Percentiles rank a stretch among this genome's conserved stretches.
phyloP scores from a whole-genome alignment of 176 grass and related monocot genomes.

The Chloris gayana region DNA sequence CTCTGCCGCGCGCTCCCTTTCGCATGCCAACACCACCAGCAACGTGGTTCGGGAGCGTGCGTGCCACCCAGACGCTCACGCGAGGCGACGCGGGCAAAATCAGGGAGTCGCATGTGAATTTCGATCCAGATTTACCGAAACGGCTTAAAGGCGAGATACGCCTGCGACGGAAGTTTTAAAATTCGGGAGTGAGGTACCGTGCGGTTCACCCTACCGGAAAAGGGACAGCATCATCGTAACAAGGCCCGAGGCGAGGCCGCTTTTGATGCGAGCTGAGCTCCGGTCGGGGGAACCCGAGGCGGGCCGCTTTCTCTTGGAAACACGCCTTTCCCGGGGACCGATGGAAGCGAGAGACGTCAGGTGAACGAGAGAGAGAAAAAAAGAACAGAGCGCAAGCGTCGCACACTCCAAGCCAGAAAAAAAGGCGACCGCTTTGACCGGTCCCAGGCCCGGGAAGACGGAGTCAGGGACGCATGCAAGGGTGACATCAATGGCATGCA shows the following conservation, averaged over 20 bases:
- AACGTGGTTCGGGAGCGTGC: not conserved
- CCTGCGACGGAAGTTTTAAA: not conserved
- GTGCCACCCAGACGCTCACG: not conserved
- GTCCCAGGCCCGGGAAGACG: no score
- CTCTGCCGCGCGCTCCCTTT: not conserved
- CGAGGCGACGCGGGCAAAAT: not conserved
- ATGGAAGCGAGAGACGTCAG: not conserved
- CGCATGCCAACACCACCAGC: not conserved
- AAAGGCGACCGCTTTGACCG: conserved; percentile 11
- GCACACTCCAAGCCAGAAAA: not conserved
- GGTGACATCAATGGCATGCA: not conserved
- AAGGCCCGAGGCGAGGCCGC: conserved; percentile 28
- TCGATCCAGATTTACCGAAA: not conserved
- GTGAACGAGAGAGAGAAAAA: not conserved
- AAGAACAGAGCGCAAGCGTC: not conserved
- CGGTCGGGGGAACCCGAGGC: conserved; percentile 40
- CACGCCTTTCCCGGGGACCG: conserved; percentile 46
- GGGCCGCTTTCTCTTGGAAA: conserved; percentile 54
- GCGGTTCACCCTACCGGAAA: conserved; percentile 38
- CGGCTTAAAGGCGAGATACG: not conserved
- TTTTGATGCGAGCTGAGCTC: not conserved
- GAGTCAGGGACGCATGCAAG: not conserved
- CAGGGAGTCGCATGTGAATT: not conserved
- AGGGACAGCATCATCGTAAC: conserved; percentile 39
- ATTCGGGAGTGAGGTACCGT: conserved; percentile 24